Evolutionary conservation across 2,329 filamentous ascomycete species (phyloP), one percentile per base, ranked within the genome.

Genomic region (Aspergillus fumigatus): DNA sequence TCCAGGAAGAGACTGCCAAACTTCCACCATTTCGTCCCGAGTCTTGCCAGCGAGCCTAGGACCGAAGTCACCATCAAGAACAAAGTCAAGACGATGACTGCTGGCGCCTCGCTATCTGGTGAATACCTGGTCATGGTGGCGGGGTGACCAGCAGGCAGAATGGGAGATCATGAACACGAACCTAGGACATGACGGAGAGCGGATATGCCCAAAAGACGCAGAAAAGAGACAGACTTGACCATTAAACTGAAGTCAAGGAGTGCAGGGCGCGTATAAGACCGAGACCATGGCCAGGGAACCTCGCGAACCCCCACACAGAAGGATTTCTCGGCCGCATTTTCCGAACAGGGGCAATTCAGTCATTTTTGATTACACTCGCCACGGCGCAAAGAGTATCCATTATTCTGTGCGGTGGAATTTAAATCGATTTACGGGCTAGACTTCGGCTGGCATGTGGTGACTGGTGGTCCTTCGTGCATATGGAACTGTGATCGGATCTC

Each of bases 61-160:
- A 65, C 59, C 4, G 62, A 54, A 7, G 67, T 61, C 11, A 66
- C 64, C 43, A 70, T 55, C 43, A 70, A 54, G 43, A 68, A 67
- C 67, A 64, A 69, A 14, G 66, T 62, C 19, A 66, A 7, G 17
- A 70, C 59, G 21, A 64, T 67, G 55, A 69, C 54, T 1, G 63
- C 51, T 7, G 68, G 64, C 1, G 59, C 53, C 51, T 51, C 53
- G 23, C 51, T 56, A 27, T 53, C 35, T 11, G 23, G 10, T 9
- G 43, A 23, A 47, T 47, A 47, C 23, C 43, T 23, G 43, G 21
- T 47, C 43, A 47, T 47, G 43, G 17, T 47, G 19, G 43, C 43
- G 43, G 26, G 8, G 21, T 19, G 21, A 45, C 41, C 41, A 45
- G 32, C 32, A 38, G 32, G 32, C 32, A 17, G 32, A 38, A 38